phyloP scores from a whole-genome alignment of 179 eudicot genomes.

The Beta lomatogona region DNA sequence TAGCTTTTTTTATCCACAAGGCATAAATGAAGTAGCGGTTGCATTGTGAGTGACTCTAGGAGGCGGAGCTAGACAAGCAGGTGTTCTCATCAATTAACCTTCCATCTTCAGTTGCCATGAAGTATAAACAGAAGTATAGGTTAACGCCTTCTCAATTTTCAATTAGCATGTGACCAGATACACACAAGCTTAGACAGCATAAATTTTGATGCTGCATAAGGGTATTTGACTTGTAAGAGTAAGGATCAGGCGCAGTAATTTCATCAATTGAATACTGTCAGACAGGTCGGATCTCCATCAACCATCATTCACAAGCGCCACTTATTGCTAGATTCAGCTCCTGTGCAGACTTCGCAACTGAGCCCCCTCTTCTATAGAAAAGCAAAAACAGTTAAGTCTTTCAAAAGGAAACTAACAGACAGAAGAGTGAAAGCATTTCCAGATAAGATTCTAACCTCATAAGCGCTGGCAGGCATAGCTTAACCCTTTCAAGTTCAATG shows the following conservation, averaged over 20 bases:
- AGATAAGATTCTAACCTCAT: constrained; percentile 57
- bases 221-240: neutral
- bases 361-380: constrained; percentile 76
- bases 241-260: neutral
- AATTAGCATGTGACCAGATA: constrained; percentile 23
- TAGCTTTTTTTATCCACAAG: constrained; percentile 24
- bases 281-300: neutral
- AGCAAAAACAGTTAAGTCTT: constrained; percentile 6
- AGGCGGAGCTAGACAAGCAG: constrained; percentile 10
- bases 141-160: constrained; percentile 26
- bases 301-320: constrained; percentile 51
- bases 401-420: neutral
- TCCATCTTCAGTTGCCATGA: constrained; percentile 25
- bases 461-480: constrained; percentile 65
- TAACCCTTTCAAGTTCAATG: constrained; percentile 87
- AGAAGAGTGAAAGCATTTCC: constrained; percentile 1
- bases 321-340: constrained; percentile 79
- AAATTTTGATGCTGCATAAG: constrained; percentile 13
- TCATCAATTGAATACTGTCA: constrained; percentile 14
- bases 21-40: constrained; percentile 8
- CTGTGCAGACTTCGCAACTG: constrained; percentile 80
- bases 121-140: constrained; percentile 33
- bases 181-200: constrained; percentile 1
- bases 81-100: constrained; percentile 16
- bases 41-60: neutral